Evolutionary conservation across 2,329 filamentous ascomycete species (phyloP).

Genomic region (Diaporthe longicolla): DNA sequence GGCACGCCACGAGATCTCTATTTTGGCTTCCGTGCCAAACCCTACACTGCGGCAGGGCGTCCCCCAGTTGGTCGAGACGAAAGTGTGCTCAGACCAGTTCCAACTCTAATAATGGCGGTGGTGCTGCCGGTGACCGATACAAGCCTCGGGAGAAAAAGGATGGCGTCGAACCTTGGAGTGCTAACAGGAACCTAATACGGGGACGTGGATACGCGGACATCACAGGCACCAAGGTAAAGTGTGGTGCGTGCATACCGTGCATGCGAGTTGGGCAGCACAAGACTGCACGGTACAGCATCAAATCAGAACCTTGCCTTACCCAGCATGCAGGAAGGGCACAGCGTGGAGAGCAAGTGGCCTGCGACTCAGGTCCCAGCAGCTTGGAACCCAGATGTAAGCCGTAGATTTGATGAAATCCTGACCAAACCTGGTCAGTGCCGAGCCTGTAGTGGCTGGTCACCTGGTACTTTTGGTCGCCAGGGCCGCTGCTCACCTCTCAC

Average conservation of each 20-base stretch:
- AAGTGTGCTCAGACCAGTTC: constrained; percentile 12
- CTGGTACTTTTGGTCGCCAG: neutral
- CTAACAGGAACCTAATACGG: constrained; percentile 13
- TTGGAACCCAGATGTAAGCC: constrained; percentile 31
- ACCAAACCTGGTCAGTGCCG: constrained; percentile 22
- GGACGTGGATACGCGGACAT: neutral
- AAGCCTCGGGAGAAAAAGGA: neutral
- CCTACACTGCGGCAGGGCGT: constrained; percentile 7
- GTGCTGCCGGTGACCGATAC: constrained; percentile 19
- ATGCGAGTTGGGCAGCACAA: neutral
- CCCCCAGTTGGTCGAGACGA: constrained; percentile 7
- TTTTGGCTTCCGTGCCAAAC: constrained; percentile 32
- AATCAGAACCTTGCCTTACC: constrained; percentile 15
- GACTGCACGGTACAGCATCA: neutral
- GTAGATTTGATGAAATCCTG: constrained; percentile 16
- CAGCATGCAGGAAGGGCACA: constrained; percentile 25
- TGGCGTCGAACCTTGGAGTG: constrained; percentile 9
- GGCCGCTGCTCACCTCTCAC: constrained; percentile 14
- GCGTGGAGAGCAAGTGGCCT: neutral
- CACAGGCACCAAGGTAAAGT: neutral
- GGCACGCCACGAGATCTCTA: constrained; percentile 22
- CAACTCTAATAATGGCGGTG: constrained; percentile 13
- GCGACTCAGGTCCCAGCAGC: constrained; percentile 35
- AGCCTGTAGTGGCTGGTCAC: constrained; percentile 11
- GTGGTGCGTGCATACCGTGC: constrained; percentile 24